Base-by-base conservation (phyloP, 108 stramenopile genomes). In the Seminavis robusta region DNA sequence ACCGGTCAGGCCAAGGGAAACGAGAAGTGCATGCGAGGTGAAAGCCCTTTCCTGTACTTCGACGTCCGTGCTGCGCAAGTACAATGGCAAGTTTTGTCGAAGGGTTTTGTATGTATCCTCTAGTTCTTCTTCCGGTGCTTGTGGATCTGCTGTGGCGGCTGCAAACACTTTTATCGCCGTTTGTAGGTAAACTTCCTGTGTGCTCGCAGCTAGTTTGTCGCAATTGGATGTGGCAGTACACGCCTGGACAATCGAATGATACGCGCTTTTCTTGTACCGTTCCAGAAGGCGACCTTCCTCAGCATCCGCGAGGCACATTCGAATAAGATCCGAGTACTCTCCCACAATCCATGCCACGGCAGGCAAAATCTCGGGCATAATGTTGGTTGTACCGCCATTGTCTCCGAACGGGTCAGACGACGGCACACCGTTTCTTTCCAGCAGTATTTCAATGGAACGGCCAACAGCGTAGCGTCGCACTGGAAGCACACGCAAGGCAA, bases 331-430 rank as follows among this genome's bases (percentile, higher is more conserved):
- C 13, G 90, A 86, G 65, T 90, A 99, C 72, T 98, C 98, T 13
- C 97, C 97, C 0, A 91, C 88, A 69, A 98, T 93, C 92, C 94
- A 98, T 28, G 96, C 96, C 32, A 96, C 82, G 2, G 94, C 93
- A 6, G 76, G 79, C n/a, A 95, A 60, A 26, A 95, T 78, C 53
- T 94, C 82, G 16, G 77, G 83, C 56, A 86, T 79, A 46, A 72
- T 78, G 38, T 65, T 59, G 40, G 65, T 68, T 36, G 70, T 62
- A 9, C 71, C 52, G 52, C 69, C 62, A 54, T 69, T 64, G 56
- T 75, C 59, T 5, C 46, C 65, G 37, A 7, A 32, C 45, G 29
- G 47, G 19, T 71, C 52, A 32, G 25, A 32, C 8, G 29, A 33
- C 33, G 53, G 58, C 17, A 41, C 54, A 15, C 63, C 60, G 4